Evolutionary conservation across 139 green algal genomes (phyloP).

Genomic region (Limnomonas spitsbergensis): DNA sequence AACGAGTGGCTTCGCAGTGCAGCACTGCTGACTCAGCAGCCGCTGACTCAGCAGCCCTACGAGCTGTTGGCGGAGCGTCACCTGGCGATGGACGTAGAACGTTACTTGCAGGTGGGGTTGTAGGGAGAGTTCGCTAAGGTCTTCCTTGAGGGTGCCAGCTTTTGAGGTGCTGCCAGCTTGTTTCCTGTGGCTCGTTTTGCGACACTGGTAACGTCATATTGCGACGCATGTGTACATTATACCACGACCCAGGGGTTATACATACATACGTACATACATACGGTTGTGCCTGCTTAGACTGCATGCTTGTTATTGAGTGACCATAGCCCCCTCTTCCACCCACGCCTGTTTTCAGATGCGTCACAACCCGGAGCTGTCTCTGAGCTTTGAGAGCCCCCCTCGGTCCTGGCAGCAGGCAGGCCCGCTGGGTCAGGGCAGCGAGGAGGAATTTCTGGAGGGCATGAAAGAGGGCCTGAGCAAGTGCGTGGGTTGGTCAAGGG

Average conservation of each 20-base stretch:
- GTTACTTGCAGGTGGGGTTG: constrained; percentile 10
- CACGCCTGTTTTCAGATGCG: neutral
- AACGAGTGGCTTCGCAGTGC: constrained; percentile 4
- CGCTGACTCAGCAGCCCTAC: neutral
- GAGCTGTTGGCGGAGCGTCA: constrained; percentile 6
- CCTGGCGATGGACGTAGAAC: constrained; percentile 1
- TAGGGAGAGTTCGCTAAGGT: no score
- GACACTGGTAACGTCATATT: no score
- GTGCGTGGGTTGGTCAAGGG: no score
- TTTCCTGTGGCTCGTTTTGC: no score
- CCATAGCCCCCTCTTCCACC: no score
- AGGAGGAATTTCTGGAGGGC: constrained; percentile 5
- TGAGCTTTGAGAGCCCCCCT: neutral
- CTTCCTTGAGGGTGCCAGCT: no score
- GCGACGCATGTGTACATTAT: no score
- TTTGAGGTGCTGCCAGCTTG: no score
- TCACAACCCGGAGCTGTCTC: neutral
- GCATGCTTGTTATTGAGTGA: no score
- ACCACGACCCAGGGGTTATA: no score
- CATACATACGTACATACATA: no score
- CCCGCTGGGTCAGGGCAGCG: neutral
- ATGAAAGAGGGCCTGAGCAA: neutral
- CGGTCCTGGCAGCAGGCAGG: neutral
- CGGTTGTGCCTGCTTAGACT: no score
- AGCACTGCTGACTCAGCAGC: neutral